Evolutionary conservation across 2,329 filamentous ascomycete species (phyloP).

Genomic region (Pestalotiopsis sp.): DNA sequence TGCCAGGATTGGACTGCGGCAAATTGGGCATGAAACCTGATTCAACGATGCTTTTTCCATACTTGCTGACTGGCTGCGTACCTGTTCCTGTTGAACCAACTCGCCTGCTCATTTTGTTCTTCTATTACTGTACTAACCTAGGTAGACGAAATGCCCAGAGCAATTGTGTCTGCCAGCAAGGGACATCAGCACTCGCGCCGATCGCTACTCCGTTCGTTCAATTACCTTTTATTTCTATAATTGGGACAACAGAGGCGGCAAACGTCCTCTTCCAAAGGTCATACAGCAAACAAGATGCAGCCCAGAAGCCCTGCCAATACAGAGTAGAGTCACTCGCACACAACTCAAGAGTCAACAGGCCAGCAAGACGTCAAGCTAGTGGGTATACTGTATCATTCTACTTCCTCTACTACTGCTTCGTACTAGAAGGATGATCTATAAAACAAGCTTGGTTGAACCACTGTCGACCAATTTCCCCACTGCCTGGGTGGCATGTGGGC

Average conservation of each 20-base stretch:
- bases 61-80: not conserved
- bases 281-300: too few species aligned
- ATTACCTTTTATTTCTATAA: too few species aligned
- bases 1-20: not conserved
- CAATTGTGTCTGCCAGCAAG: too few species aligned
- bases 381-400: not conserved
- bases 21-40: not conserved
- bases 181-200: too few species aligned
- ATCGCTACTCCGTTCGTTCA: too few species aligned
- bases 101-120: not conserved
- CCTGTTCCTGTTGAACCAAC: not conserved
- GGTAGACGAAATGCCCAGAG: not conserved
- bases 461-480: not conserved
- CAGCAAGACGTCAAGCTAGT: not conserved
- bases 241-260: too few species aligned
- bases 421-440: too few species aligned
- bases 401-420: not conserved
- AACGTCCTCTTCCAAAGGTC: too few species aligned
- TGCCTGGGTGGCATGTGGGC: not conserved
- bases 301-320: too few species aligned
- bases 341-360: not conserved
- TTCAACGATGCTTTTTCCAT: not conserved
- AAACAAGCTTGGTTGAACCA: not conserved
- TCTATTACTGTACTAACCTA: not conserved
- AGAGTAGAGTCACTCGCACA: not conserved